Percentiles rank a stretch among this genome's conserved stretches.
Evolutionary conservation across 108 stramenopile genomes (phyloP).

Genomic region (Nitzschia palea): DNA sequence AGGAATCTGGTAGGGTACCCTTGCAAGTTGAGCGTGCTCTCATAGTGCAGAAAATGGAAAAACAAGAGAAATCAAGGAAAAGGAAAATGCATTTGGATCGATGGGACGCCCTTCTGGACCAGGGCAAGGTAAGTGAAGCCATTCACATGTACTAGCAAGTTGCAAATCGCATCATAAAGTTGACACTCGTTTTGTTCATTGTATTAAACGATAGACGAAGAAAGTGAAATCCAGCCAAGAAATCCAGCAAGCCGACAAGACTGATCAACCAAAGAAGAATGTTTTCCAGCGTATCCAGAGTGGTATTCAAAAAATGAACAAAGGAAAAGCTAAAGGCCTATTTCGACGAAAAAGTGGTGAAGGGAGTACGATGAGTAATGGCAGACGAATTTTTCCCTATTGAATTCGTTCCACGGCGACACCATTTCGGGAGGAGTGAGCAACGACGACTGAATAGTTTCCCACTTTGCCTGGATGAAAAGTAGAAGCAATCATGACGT

Average conservation of each 20-base stretch:
- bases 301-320: conserved; percentile 49
- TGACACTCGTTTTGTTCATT: no score
- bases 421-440: not conserved
- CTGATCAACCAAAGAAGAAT: conserved; percentile 36
- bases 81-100: conserved; percentile 68
- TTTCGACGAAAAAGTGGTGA: conserved; percentile 24
- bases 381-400: not conserved
- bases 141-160: no score
- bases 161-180: no score
- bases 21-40: conserved; percentile 26
- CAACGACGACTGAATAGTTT: conserved; percentile 2
- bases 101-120: conserved; percentile 77
- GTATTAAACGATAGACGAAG: not conserved
- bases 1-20: conserved; percentile 1
- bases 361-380: not conserved
- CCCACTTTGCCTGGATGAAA: conserved; percentile 48
- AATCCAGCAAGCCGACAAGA: not conserved
- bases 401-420: conserved; percentile 5
- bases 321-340: conserved; percentile 50
- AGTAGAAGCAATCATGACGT: conserved; percentile 55
- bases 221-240: not conserved
- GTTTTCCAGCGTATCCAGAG: conserved; percentile 64
- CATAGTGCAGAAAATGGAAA: conserved; percentile 44
- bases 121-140: conserved; percentile 47
- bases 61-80: conserved; percentile 52